Evolutionary conservation across 2,329 filamentous ascomycete genomes (phyloP).

Genomic region (Tolypocladium tundrense): DNA sequence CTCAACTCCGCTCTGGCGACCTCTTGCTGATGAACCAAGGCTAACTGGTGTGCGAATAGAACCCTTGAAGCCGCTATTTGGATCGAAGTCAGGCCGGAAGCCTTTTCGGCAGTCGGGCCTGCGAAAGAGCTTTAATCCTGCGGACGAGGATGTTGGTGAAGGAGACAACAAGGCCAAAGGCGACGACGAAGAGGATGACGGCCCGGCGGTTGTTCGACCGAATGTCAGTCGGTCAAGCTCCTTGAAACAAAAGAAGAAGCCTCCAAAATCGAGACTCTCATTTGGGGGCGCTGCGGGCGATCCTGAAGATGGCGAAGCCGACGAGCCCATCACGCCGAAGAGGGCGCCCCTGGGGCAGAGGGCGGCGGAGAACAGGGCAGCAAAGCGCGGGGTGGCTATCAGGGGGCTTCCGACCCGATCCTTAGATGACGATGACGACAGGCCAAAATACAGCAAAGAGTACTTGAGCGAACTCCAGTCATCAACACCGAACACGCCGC

Average conservation of each 20-base stretch:
- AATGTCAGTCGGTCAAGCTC: conserved; percentile 35
- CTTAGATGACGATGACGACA: conserved; percentile 47
- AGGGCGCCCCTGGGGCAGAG: conserved; percentile 56
- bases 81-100: conserved; percentile 36
- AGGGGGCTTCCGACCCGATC: conserved; percentile 45
- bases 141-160: conserved; percentile 22
- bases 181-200: conserved; percentile 33
- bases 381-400: conserved; percentile 38
- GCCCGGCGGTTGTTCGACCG: conserved; percentile 40
- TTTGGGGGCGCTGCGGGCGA: conserved; percentile 54
- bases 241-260: conserved; percentile 56
- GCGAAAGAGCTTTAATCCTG: conserved; percentile 43
- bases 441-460: conserved; percentile 76
- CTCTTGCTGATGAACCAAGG: conserved; percentile 25
- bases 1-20: conserved; percentile 9
- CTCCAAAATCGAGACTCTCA: conserved; percentile 50
- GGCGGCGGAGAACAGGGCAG: conserved; percentile 56
- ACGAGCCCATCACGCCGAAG: conserved; percentile 49
- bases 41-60: conserved; percentile 21
- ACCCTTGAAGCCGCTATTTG: conserved; percentile 26
- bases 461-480: conserved; percentile 77
- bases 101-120: conserved; percentile 48
- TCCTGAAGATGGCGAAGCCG: conserved; percentile 37
- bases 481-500: conserved; percentile 75
- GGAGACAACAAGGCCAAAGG: conserved; percentile 16